Base-by-base conservation (phyloP, 1,284 basidiomycete genomes). In the Ustilago crameri region DNA sequence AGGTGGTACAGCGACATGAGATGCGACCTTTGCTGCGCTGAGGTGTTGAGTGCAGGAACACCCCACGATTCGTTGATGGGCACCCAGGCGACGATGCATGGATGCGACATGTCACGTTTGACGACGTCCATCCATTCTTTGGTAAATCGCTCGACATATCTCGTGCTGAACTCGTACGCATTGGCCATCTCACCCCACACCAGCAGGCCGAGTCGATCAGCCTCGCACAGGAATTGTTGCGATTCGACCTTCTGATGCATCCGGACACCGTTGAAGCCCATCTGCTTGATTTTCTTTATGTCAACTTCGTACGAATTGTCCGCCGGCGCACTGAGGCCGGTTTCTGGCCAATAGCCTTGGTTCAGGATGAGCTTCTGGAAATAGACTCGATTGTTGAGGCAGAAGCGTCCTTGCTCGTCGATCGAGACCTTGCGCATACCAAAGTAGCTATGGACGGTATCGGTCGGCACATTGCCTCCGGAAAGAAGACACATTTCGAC, bases 141-240 rank as follows among this genome's bases (percentile, higher is more conserved):
- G 5, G 54, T 66, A 35, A 77, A 75, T 8, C 61, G 51, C 18
- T 66, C 58, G 32, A 63, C 43, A 38, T 69, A 65, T 10, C 14
- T 51, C 4, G 49, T 51, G 40, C 55, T 65, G 44, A 51, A 77
- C 32, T 75, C 69, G 54, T 74, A 75, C 14, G 73, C 67, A 34
- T 75, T 77, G 14, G 68, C 68, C 68, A 69, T 69, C 56, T 76
- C 73, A 7, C 68, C 60, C 75, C 75, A 76, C 1, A 76, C 72
- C 10, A 76, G 54, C 51, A 72, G 51, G 5, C 73, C 73, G 9
- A 74, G 55, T 4, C 61, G 51, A 37, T 75, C 75, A 8, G 72
- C 67, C 32, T 58, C 54, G 51, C 38, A 74, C 4, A 75, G 43
- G 32, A 57, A 77, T 1, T 56, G 35, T 1, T 49, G 64, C 27